Conservation (phyloP, 352 stramenopile species). For the Pseudoperonospora humuli region DNA sequence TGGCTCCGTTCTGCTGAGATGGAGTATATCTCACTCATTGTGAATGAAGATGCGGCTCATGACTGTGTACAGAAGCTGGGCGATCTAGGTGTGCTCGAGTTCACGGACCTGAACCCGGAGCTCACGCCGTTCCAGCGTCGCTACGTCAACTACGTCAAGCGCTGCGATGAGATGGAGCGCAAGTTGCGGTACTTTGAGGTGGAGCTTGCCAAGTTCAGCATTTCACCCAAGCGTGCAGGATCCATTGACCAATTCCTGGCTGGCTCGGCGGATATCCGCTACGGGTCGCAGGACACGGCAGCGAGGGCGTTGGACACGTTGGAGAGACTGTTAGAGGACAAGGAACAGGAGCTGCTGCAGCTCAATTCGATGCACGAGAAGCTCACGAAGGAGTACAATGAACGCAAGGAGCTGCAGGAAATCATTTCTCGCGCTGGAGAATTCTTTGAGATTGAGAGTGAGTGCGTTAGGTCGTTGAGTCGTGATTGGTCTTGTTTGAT, state of each 20-base stretch:
- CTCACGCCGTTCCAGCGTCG: conserved; percentile 97
- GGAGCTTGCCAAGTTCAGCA: conserved; percentile 92
- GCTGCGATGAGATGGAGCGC: conserved; percentile 98
- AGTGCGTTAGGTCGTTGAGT: conserved; percentile 6
- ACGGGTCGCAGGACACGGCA: conserved; percentile 74
- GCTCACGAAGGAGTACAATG: conserved; percentile 97
- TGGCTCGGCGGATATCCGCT: conserved; percentile 64
- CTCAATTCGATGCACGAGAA: conserved; percentile 98
- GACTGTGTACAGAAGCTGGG: conserved; percentile 95
- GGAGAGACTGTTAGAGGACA: conserved; percentile 93
- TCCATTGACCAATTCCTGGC: conserved; percentile 73
- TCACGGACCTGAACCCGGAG: conserved; percentile 99
- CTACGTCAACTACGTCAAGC: conserved; percentile 98
- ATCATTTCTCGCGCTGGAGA: conserved; percentile 71
- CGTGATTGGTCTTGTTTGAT: not conserved
- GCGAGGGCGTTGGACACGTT: conserved; percentile 89
- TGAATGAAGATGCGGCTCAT: conserved; percentile 96
- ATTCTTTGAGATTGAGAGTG: conserved; percentile 83
- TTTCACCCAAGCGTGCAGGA: conserved; percentile 65
- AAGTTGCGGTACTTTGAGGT: conserved; percentile 95
- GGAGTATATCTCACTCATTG: conserved; percentile 98
- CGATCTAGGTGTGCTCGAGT: conserved; percentile 94
- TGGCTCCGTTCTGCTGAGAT: conserved; percentile 99
- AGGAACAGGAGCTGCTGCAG: conserved; percentile 94
- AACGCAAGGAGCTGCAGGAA: conserved; percentile 85